Percentiles rank a stretch among this genome's conserved stretches.
Conservation (phyloP, 176 grass and related monocot species). For the Aegilops bicornis region DNA sequence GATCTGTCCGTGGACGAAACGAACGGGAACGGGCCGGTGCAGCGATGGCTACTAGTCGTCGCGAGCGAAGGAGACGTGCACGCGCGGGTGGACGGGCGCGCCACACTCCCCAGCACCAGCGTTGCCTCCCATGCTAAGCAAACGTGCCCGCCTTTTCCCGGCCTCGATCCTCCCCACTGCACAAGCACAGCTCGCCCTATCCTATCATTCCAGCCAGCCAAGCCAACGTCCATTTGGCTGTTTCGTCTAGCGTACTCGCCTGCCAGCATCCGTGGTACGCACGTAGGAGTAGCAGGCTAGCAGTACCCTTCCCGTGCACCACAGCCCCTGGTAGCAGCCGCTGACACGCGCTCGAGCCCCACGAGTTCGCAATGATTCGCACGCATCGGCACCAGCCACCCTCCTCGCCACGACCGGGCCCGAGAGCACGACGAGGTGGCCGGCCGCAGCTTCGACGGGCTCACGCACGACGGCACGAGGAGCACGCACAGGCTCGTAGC, state of each 20-base stretch:
- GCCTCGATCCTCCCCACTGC: background rate
- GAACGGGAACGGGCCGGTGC: background rate
- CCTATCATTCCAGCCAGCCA: background rate
- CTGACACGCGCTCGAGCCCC: background rate
- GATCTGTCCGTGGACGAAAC: background rate
- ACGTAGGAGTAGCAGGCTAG: background rate
- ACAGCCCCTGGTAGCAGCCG: background rate
- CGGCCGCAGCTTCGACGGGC: too few relatives aligned
- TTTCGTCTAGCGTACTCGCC: background rate
- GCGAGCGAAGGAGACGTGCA: background rate
- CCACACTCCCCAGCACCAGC: background rate
- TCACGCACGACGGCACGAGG: background rate
- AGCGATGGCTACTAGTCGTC: background rate
- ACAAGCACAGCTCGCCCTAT: background rate
- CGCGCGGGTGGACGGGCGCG: background rate
- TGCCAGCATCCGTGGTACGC: background rate
- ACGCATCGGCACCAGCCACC: background rate
- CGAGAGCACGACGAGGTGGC: background rate
- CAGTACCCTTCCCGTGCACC: background rate
- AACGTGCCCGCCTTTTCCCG: background rate
- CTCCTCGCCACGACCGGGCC: background rate
- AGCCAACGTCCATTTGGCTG: background rate
- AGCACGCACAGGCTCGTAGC: background rate
- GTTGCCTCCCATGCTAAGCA: conserved; percentile 63
- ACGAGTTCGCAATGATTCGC: background rate